Conservation (phyloP, 2,329 filamentous ascomycete genomes). For the Monosporascus sp. region DNA sequence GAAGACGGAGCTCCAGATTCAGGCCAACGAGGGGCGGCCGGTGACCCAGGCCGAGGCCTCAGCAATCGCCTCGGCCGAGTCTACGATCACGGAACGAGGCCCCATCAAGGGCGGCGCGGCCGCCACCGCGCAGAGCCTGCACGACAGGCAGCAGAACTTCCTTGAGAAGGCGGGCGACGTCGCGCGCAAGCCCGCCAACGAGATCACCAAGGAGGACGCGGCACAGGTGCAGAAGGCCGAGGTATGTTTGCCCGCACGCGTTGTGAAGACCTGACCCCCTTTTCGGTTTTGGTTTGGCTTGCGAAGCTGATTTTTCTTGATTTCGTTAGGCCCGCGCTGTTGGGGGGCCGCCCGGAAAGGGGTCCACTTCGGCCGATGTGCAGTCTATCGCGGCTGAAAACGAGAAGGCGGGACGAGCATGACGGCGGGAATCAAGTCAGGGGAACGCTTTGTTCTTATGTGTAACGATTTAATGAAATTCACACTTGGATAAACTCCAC, state of each 20-base stretch:
- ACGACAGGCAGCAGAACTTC: constrained; percentile 29
- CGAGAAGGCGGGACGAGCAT: constrained; percentile 2
- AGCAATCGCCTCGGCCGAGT: constrained; percentile 19
- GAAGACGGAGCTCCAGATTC: constrained; percentile 12
- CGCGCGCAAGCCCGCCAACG: constrained; percentile 18
- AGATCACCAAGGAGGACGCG: constrained; percentile 27
- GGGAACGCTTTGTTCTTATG: background rate
- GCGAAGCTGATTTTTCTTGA: constrained; percentile 5
- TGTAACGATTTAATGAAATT: no score
- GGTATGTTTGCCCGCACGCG: constrained; percentile 7
- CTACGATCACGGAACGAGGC: constrained; percentile 22
- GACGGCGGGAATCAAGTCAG: background rate
- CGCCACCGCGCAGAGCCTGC: constrained; percentile 27
- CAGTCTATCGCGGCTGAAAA: constrained; percentile 24
- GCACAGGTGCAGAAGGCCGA: constrained; percentile 22
- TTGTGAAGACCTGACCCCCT: background rate
- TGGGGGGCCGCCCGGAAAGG: constrained; percentile 18
- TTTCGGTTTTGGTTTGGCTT: background rate
- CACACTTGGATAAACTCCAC: no score
- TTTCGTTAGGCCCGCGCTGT: constrained; percentile 6
- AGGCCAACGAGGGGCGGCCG: constrained; percentile 16
- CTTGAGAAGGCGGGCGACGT: constrained; percentile 23
- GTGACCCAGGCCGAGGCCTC: constrained; percentile 22
- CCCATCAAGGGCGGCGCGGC: constrained; percentile 27
- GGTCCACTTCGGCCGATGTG: constrained; percentile 21